Evolutionary conservation across 768 basidiomycete genomes (phyloP).

Genomic region (Lactarius hengduanensis): DNA sequence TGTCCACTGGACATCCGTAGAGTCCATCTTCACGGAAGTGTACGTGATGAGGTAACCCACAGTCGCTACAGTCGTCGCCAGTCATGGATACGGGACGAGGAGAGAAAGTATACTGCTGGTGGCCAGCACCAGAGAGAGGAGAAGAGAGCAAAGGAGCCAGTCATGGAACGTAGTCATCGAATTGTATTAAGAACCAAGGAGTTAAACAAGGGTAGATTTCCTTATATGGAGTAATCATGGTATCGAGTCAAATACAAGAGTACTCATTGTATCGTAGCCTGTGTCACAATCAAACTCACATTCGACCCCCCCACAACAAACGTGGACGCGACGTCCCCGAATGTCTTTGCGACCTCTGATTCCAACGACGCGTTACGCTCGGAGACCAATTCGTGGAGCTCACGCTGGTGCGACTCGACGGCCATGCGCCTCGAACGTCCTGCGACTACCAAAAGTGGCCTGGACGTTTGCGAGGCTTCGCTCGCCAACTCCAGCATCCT

Average conservation of each 20-base stretch:
- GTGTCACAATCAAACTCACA: conserved; percentile 55
- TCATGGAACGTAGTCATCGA: background rate
- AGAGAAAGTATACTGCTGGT: background rate
- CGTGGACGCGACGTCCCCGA: conserved; percentile 75
- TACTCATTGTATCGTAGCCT: conserved; percentile 38
- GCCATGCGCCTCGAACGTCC: conserved; percentile 78
- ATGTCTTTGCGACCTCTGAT: conserved; percentile 62
- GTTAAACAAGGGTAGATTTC: conserved; percentile 1
- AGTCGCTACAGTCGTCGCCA: conserved; percentile 18
- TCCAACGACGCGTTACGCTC: conserved; percentile 45
- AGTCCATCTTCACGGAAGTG: conserved; percentile 21
- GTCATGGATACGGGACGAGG: conserved; percentile 5
- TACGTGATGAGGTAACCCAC: conserved; percentile 6
- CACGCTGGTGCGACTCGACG: conserved; percentile 54
- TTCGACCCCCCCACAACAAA: conserved; percentile 53
- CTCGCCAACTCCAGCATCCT: conserved; percentile 46
- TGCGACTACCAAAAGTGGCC: conserved; percentile 57
- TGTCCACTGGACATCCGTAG: conserved; percentile 13
- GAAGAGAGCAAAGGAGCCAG: background rate
- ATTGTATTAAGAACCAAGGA: background rate
- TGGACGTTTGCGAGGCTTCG: conserved; percentile 36
- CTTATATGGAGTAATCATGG: conserved; percentile 8
- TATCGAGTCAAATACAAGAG: background rate
- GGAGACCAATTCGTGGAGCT: conserved; percentile 51
- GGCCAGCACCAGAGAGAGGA: conserved; percentile 14